Conservation (phyloP, 2,329 filamentous ascomycete species). For the Talaromyces atroroseus region DNA sequence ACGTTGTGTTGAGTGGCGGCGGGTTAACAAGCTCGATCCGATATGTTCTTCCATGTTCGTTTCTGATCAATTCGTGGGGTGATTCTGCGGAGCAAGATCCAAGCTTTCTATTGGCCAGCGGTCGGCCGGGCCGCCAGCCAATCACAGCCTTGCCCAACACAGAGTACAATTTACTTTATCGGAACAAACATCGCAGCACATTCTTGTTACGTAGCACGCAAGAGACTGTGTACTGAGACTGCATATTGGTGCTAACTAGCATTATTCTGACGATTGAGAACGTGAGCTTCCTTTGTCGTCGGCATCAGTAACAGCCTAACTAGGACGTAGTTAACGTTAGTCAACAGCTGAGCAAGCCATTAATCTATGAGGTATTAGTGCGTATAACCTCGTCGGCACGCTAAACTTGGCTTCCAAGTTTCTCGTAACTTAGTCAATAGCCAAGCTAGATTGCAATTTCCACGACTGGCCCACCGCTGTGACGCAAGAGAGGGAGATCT, state of each 20-base stretch:
- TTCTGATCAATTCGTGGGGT: constrained; percentile 4
- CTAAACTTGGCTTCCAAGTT: background rate
- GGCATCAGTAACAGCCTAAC: background rate
- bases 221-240: too few relatives aligned
- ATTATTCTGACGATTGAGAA: background rate
- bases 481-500: constrained; percentile 9
- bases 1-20: background rate
- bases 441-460: constrained; percentile 4
- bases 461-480: constrained; percentile 9
- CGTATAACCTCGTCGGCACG: too few relatives aligned
- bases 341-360: background rate
- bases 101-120: constrained; percentile 5
- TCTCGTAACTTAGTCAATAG: background rate
- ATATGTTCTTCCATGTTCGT: background rate
- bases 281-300: background rate
- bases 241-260: background rate
- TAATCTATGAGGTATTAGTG: background rate
- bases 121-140: background rate
- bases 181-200: too few relatives aligned
- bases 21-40: background rate
- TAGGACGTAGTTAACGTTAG: too few relatives aligned
- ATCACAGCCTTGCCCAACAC: background rate
- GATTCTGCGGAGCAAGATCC: background rate
- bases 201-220: too few relatives aligned
- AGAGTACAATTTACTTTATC: too few relatives aligned